phyloP scores from a whole-genome alignment of 2,329 filamentous ascomycete species.

The Talaromyces sp. region DNA sequence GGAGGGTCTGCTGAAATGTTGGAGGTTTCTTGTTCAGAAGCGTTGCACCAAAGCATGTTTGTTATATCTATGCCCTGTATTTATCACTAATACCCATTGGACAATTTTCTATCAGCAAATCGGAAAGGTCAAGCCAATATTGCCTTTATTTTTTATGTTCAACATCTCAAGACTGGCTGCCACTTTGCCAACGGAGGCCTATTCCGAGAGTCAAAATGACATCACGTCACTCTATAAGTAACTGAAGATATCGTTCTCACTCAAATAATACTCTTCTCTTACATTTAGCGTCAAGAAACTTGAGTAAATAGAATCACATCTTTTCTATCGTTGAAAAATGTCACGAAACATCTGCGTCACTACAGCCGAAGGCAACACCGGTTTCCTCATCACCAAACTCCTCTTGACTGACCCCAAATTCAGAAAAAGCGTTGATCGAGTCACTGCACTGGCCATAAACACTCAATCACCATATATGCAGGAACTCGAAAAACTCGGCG shows the following conservation, averaged over 20 bases:
- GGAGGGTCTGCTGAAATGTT: no score
- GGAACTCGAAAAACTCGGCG: constrained; percentile 46
- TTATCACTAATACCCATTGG: neutral
- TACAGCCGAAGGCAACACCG: constrained; percentile 52
- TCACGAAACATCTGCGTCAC: constrained; percentile 52
- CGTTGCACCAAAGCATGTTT: neutral
- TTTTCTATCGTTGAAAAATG: constrained; percentile 33
- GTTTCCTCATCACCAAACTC: constrained; percentile 53
- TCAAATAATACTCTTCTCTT: neutral
- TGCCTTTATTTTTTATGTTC: neutral
- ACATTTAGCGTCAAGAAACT: neutral
- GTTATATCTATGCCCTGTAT: neutral
- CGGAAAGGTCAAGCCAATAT: neutral
- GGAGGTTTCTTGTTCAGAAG: neutral
- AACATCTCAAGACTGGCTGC: neutral
- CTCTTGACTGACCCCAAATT: constrained; percentile 48
- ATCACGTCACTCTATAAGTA: constrained; percentile 13
- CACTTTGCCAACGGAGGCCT: constrained; percentile 6
- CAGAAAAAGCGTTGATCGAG: constrained; percentile 41
- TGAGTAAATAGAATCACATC: neutral
- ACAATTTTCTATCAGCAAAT: neutral
- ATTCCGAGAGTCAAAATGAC: constrained; percentile 20
- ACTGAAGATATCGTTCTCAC: neutral
- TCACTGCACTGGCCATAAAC: constrained; percentile 46
- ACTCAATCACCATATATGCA: constrained; percentile 40